Base-by-base conservation (phyloP, 441 rosid species). In the Populus hybrid region DNA sequence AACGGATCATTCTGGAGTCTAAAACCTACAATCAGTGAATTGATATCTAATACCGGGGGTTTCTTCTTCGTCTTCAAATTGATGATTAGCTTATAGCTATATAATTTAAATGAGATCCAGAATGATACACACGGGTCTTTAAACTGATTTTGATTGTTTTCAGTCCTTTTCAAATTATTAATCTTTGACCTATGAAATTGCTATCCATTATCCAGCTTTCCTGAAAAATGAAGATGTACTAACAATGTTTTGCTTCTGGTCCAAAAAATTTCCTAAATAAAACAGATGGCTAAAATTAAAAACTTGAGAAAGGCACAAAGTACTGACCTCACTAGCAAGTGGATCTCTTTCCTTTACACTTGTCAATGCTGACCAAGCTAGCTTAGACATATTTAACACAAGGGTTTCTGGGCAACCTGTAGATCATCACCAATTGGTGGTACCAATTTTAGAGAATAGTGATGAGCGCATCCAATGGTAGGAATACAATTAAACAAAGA, bases 271-370 rank as follows among this genome's bases (percentile, higher is more conserved):
- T 11, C 46, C 59, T 32, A 26, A 67, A 10, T 16, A 73, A 80
- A 72, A 46, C 10, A 11, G 11, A 21, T 77, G 32, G 74, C 54
- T 36, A 59, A 24, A 68, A 59, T 57, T 70, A 73, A 26, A 12
- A 38, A 12, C 21, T 35, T 72, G 61, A 73, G 64, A 66, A 72
- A 77, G 42, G 73, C 67, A 78, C 5, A 76, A 77, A 80, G 76
- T 72, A 81, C 73, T 78, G 36, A 96, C 99, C 99, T 96, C 99
- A 63, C 99, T 96, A 78, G 96, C 98, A 75, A 96, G 98, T 6
- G 98, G 95, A 89, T 94, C 91, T 83, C 99, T 91, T 81, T 89
- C 90, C 87, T 83, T 90, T 78, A 92, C 95, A 73, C 83, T 84
- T 67, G 93, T 82, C 87, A 90, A 83, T 73, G 87, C 82, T 65